Evolutionary conservation across 345 rosid genomes (phyloP).

Genomic region (Euclidium syriacum): DNA sequence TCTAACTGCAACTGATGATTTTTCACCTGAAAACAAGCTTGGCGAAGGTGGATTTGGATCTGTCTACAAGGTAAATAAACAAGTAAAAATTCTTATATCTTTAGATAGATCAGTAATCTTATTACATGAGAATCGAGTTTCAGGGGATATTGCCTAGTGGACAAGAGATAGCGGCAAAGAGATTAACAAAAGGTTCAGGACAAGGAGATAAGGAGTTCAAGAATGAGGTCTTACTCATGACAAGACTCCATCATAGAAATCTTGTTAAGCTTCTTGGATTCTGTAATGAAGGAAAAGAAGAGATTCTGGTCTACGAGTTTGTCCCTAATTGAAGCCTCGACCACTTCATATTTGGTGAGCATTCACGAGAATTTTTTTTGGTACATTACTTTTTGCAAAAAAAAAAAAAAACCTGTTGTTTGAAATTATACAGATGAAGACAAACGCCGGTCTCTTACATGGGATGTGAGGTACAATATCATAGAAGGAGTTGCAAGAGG

Average conservation of each 20-base stretch:
- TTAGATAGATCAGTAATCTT: neutral
- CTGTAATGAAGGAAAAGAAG: constrained; percentile 30
- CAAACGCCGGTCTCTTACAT: neutral
- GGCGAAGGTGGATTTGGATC: constrained; percentile 33
- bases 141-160: constrained; percentile 35
- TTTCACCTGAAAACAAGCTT: constrained; percentile 16
- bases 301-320: constrained; percentile 40
- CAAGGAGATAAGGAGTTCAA: constrained; percentile 40
- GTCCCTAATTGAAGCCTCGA: constrained; percentile 37
- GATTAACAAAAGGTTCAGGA: constrained; percentile 22
- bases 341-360: constrained; percentile 30
- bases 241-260: constrained; percentile 43
- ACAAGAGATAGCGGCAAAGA: constrained; percentile 35
- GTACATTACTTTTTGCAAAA: neutral
- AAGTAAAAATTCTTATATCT: neutral
- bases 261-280: constrained; percentile 41
- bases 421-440: neutral
- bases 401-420: neutral
- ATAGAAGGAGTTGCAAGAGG: constrained; percentile 11
- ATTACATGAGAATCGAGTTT: neutral
- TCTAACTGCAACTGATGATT: neutral
- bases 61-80: constrained; percentile 29
- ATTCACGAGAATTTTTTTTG: neutral
- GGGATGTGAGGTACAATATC: constrained; percentile 5
- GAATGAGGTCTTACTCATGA: constrained; percentile 35